Evolutionary conservation across 192 early-diverging fungal species (phyloP), one percentile per base, ranked within the genome.

Genomic region (Coemansia biformis): DNA sequence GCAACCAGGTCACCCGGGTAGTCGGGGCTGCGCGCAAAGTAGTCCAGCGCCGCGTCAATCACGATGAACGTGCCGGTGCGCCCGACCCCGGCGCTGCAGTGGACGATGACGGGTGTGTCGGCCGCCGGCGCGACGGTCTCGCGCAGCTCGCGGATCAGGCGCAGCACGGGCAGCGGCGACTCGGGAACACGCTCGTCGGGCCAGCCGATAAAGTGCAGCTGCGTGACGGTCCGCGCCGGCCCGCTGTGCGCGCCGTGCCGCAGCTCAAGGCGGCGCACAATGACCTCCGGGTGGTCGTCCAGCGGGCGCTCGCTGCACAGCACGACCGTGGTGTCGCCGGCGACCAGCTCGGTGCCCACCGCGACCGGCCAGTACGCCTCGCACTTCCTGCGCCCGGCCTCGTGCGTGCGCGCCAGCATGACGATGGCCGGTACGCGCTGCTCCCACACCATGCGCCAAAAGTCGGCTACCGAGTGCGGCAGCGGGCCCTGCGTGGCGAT

Each of bases 391-490:
- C 75, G 52, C 15, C 79, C 69, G 7, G 72, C 64, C 63, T 88
- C 84, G n/a, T 88, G 78, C 50, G 89, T 86, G 8, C 78, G 70
- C 1, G 91, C 89, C 43, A 97, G 63, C 82, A 91, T 91, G 2
- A 93, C 90, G 47, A 97, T 80, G 9, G 88, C 75, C 8, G 55
- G 38, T 0, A 66, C 59, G 11, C 79, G 42, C 38, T 92, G 83
- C 58, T 97, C 90, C 73, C 79, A 77, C 4, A 86, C 67, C 88
- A 93, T 90, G 46, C 75, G 80, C 93, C 93, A 97, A 56, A 97
- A 97, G 34, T 88, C 89, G 21, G 65, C 57, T 11, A 81, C 51
- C 0, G 91, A 91, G 34, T 78, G 63, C 1, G 71, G 70, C 35
- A 92, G 56, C 8, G 93, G 93, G 0, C 90, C 93, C 51, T 97